Percentiles rank a stretch among this genome's conserved stretches.
phyloP scores from a whole-genome alignment of 495 filamentous ascomycete genomes.

The Neurospora pannonica region DNA sequence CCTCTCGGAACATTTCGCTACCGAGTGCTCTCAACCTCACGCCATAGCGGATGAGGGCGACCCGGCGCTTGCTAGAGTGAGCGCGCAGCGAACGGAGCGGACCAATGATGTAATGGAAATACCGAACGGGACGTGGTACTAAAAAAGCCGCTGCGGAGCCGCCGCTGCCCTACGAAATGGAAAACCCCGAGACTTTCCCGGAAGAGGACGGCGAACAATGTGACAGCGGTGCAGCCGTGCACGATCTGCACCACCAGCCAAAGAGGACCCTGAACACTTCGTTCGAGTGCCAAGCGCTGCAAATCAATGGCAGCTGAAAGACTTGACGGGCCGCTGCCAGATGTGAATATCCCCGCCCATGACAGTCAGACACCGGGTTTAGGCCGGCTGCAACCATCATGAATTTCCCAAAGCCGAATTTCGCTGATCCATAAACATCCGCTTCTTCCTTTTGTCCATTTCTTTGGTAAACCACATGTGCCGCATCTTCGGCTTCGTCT shows the following conservation, averaged over 20 bases:
- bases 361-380: neutral
- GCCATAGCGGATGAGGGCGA: neutral
- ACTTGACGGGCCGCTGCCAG: neutral
- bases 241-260: neutral
- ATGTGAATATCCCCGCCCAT: neutral
- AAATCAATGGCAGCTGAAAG: neutral
- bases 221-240: neutral
- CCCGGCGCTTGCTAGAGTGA: neutral
- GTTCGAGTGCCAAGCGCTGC: neutral
- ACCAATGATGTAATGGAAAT: neutral
- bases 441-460: neutral
- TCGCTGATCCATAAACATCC: neutral
- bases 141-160: neutral
- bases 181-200: conserved; percentile 13
- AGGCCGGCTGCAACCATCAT: neutral
- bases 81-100: neutral
- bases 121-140: neutral
- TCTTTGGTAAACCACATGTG: neutral
- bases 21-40: neutral
- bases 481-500: neutral
- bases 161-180: neutral
- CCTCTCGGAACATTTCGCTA: neutral
- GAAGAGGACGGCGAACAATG: neutral
- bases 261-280: neutral
- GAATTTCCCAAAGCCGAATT: neutral